A percentile compares a stretch with the other conserved stretches of the same genome.
phyloP scores from a whole-genome alignment of 2,329 filamentous ascomycete species.

The Fusarium sp. region DNA sequence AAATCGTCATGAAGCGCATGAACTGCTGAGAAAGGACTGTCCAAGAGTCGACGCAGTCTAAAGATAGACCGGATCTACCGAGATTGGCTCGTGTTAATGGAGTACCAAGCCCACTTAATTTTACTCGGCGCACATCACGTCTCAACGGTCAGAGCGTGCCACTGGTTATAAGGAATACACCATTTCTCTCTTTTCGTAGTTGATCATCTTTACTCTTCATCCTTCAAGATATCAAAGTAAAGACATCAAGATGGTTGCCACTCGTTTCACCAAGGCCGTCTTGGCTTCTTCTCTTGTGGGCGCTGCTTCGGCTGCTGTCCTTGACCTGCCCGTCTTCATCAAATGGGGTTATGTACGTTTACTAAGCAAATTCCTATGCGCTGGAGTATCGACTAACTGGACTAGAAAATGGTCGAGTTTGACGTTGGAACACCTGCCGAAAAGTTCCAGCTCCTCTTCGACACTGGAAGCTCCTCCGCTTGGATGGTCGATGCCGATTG shows the following conservation, averaged over 20 bases:
- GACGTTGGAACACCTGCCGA: conserved; percentile 46
- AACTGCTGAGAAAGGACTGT: not conserved
- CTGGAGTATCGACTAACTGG: not conserved
- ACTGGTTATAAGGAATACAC: not conserved
- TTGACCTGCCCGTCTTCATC: conserved; percentile 19
- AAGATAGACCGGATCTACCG: not conserved
- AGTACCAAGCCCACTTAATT: not conserved
- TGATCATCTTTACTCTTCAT: not conserved
- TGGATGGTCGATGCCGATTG: conserved; percentile 50
- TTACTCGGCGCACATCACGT: not conserved
- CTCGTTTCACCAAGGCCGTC: conserved; percentile 13
- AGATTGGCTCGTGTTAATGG: conserved; percentile 27
- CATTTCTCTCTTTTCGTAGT: not conserved
- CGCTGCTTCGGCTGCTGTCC: conserved; percentile 17
- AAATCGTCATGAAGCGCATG: not conserved
- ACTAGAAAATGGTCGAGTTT: conserved; percentile 20
- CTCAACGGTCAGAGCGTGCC: not conserved
- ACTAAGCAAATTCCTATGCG: fast-evolving
- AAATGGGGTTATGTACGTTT: conserved; percentile 25
- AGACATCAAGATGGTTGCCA: not conserved
- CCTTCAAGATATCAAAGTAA: not conserved
- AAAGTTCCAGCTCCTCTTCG: conserved; percentile 48
- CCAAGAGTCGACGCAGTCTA: not conserved
- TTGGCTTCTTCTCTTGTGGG: conserved; percentile 7
- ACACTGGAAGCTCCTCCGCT: conserved; percentile 52